Conservation (phyloP, 2,329 filamentous ascomycete genomes). For the Phoma sp. region DNA sequence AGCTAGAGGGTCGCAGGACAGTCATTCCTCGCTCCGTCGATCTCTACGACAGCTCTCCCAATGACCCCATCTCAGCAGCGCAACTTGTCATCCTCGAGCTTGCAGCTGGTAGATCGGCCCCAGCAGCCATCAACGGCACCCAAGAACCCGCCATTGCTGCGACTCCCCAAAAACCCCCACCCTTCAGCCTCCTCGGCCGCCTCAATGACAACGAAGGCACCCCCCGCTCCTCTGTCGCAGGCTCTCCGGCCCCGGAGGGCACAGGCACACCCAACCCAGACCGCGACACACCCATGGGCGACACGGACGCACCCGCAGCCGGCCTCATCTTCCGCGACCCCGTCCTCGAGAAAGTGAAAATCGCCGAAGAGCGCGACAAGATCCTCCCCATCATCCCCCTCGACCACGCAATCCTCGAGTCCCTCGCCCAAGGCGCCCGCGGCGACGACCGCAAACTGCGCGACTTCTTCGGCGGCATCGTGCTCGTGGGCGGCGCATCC, state of each 20-base stretch:
- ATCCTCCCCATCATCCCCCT: constrained; percentile 83
- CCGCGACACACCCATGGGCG: constrained; percentile 54
- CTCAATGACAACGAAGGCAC: constrained; percentile 74
- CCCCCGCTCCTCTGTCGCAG: constrained; percentile 83
- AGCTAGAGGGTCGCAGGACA: constrained; percentile 79
- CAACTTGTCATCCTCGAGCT: constrained; percentile 71
- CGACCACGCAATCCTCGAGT: constrained; percentile 87
- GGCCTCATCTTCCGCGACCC: constrained; percentile 50
- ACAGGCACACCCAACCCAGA: constrained; percentile 72
- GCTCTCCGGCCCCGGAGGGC: constrained; percentile 84
- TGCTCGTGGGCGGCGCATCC: constrained; percentile 48
- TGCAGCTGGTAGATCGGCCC: constrained; percentile 50
- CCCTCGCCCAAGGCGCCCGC: constrained; percentile 83
- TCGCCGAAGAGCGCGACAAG: constrained; percentile 74
- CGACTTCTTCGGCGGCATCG: constrained; percentile 67
- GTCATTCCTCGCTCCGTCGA: constrained; percentile 89
- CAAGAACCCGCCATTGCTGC: constrained; percentile 58
- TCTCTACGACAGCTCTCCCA: constrained; percentile 89
- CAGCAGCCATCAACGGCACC: constrained; percentile 38
- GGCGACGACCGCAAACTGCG: constrained; percentile 92
- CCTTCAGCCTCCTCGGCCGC: constrained; percentile 73
- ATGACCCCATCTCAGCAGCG: constrained; percentile 86
- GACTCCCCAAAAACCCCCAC: constrained; percentile 61
- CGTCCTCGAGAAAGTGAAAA: constrained; percentile 56
- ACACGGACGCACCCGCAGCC: constrained; percentile 30